A percentile compares a stretch with the other conserved stretches of the same genome.
These are phyloP conservation scores for Capillidium heterosporum DNA, from an alignment of 371 early-diverging fungal species.

Conservation along the genomic window DNA sequence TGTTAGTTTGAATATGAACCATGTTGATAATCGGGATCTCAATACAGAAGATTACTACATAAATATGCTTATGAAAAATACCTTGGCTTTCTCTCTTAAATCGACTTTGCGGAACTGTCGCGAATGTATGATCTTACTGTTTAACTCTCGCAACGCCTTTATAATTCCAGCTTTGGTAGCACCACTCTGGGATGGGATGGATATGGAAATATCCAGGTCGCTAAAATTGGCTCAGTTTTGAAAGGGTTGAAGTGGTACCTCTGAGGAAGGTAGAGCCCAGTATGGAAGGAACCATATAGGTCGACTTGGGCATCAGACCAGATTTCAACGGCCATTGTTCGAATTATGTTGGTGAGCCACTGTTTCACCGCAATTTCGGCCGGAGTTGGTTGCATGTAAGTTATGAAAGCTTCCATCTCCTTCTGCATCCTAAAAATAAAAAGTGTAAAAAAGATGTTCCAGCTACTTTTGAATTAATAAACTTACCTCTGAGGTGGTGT, in stretches of 20 bases:
- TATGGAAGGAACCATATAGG: conserved; percentile 76
- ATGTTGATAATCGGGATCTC: conserved; percentile 90
- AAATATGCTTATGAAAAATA: neutral
- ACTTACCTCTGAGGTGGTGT: no score
- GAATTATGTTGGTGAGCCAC: conserved; percentile 42
- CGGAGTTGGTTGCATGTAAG: conserved; percentile 56
- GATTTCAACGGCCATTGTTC: conserved; percentile 17
- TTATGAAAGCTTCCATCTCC: conserved; percentile 51
- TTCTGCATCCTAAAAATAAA: conserved; percentile 11
- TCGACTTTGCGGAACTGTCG: neutral
- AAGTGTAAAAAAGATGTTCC: neutral
- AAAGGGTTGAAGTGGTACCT: conserved; percentile 19
- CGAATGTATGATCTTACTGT: no score
- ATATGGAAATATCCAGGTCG: conserved; percentile 56
- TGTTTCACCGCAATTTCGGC: conserved; percentile 58
- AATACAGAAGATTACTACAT: neutral
- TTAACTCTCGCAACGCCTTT: neutral
- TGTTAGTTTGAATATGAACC: conserved; percentile 39
- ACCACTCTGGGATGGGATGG: neutral
- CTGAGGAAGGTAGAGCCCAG: conserved; percentile 64
- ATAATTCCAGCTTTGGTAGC: neutral
- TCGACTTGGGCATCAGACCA: conserved; percentile 23
- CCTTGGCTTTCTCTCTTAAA: neutral
- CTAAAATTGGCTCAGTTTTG: conserved; percentile 13
- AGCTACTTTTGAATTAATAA: no score